Conservation (phyloP, 257 asterid genomes). For the Lantana camara region DNA sequence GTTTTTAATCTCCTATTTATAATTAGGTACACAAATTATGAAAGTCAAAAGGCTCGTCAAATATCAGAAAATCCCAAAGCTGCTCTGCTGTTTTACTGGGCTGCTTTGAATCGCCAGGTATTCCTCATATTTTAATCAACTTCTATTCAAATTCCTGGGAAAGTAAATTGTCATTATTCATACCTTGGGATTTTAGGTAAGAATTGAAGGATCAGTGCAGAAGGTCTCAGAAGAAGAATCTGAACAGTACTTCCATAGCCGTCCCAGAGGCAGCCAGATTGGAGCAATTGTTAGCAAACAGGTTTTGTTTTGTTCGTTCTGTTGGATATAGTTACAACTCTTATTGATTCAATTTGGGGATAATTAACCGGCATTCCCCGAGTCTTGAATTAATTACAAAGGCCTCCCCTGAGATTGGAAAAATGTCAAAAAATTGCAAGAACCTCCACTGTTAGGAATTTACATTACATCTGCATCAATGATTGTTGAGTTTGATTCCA, state of each 20-base stretch:
- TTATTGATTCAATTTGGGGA: too few relatives aligned
- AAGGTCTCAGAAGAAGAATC: conserved; percentile 79
- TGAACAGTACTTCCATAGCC: conserved; percentile 74
- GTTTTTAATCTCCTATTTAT: conserved; percentile 28
- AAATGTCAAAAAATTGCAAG: too few relatives aligned
- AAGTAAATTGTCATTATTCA: not conserved
- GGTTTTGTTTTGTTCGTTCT: conserved; percentile 40
- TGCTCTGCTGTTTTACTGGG: conserved; percentile 79
- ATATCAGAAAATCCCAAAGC: conserved; percentile 74
- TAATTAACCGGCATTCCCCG: too few relatives aligned
- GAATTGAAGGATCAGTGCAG: conserved; percentile 77
- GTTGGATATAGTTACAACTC: conserved; percentile 11
- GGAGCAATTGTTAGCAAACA: conserved; percentile 86
- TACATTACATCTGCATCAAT: too few relatives aligned
- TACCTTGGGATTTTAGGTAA: conserved; percentile 49
- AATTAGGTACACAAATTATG: conserved; percentile 75
- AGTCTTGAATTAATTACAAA: too few relatives aligned
- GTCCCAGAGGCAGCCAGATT: conserved; percentile 78
- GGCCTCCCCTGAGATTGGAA: too few relatives aligned
- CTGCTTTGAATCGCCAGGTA: conserved; percentile 76
- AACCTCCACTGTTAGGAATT: too few relatives aligned
- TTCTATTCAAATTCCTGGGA: conserved; percentile 7
- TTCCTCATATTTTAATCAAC: conserved; percentile 18
- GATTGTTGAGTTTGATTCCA: too few relatives aligned
- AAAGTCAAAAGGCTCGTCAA: conserved; percentile 70